Evolutionary conservation across 768 basidiomycete species (phyloP).

Genomic region (Rhodotorula paludigena): DNA sequence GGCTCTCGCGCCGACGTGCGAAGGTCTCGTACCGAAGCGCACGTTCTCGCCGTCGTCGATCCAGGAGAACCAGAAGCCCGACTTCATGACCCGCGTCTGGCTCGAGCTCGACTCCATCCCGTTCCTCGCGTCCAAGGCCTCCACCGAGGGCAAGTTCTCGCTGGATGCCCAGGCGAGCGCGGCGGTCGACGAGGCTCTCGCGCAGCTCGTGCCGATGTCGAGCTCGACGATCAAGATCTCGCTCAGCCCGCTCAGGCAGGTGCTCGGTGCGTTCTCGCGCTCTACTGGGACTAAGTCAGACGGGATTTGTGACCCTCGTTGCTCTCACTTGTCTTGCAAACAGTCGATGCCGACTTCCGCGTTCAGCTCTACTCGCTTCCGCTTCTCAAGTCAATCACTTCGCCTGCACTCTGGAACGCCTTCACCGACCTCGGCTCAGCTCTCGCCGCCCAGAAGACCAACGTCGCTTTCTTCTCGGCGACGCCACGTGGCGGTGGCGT

Average conservation of each 20-base stretch:
- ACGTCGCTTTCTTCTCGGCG: constrained; percentile 89
- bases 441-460: constrained; percentile 76
- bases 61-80: background rate
- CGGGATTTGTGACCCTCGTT: too few relatives aligned
- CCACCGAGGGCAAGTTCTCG: constrained; percentile 11
- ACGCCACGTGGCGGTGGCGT: constrained; percentile 96
- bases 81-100: constrained; percentile 22
- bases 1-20: constrained; percentile 3
- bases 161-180: constrained; percentile 15
- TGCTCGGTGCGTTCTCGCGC: constrained; percentile 6
- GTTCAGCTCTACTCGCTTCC: constrained; percentile 22
- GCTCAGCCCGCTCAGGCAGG: constrained; percentile 4
- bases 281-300: too few relatives aligned
- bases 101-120: constrained; percentile 32
- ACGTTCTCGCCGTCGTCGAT: background rate
- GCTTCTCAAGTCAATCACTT: constrained; percentile 3
- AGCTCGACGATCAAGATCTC: constrained; percentile 20
- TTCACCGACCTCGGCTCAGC: constrained; percentile 77
- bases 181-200: constrained; percentile 22
- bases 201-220: constrained; percentile 3
- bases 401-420: constrained; percentile 58
- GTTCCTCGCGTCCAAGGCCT: background rate
- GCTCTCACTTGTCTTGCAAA: too few relatives aligned
- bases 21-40: background rate
- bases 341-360: constrained; percentile 28